phyloP scores from a whole-genome alignment of 2,329 filamentous ascomycete genomes.

The Penicillium rolfsii region DNA sequence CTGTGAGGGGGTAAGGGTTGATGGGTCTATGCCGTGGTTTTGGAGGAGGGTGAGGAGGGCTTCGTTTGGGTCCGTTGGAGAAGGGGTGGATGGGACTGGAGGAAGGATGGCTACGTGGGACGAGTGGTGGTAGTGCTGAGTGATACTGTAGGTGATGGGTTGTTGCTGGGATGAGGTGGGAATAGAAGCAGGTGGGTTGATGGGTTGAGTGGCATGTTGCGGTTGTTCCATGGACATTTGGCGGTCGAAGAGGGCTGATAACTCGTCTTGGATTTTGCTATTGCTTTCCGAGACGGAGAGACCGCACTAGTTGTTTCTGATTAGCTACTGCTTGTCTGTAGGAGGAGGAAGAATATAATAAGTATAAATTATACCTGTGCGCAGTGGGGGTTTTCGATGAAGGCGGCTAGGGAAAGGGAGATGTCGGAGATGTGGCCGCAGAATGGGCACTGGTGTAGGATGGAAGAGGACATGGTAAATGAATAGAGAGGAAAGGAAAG shows the following conservation, averaged over 20 bases:
- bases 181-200: neutral
- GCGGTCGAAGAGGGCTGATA: slow-evolving; percentile 76
- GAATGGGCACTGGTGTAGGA: slow-evolving; percentile 44
- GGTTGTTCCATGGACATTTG: slow-evolving; percentile 65
- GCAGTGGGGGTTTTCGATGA: slow-evolving; percentile 45
- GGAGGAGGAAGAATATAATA: slow-evolving; percentile 10
- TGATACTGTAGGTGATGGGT: slow-evolving; percentile 71
- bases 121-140: slow-evolving; percentile 83
- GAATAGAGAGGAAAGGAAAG: neutral
- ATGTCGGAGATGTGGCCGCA: slow-evolving; percentile 46
- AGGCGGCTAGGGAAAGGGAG: slow-evolving; percentile 39
- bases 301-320: slow-evolving; percentile 40
- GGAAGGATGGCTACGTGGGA: slow-evolving; percentile 58
- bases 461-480: slow-evolving; percentile 43
- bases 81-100: too few relatives aligned
- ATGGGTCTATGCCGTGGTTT: slow-evolving; percentile 70
- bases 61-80: slow-evolving; percentile 36
- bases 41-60: slow-evolving; percentile 61
- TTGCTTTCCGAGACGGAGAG: slow-evolving; percentile 48
- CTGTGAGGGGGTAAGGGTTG: slow-evolving; percentile 72
- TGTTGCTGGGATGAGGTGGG: slow-evolving; percentile 35
- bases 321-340: slow-evolving; percentile 29
- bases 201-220: slow-evolving; percentile 36
- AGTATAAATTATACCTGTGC: slow-evolving; percentile 45
- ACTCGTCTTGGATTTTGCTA: slow-evolving; percentile 76